These are phyloP conservation scores for Claviceps monticola DNA, from an alignment of 2,329 filamentous ascomycete species.

Conservation along the genomic window DNA sequence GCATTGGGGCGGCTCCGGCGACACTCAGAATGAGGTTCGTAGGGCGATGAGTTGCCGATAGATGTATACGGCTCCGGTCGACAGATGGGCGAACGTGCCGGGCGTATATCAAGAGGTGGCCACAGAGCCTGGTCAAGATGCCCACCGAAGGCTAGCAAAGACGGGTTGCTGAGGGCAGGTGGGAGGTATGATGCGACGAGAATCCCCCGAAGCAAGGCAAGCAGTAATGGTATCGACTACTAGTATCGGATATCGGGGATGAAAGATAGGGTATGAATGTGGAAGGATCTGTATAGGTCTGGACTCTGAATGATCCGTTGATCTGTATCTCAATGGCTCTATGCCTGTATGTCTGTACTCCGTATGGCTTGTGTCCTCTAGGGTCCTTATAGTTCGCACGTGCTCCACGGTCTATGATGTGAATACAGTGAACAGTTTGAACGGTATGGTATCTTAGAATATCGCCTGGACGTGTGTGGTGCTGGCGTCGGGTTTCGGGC, in stretches of 20 bases:
- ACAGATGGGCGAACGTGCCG: background rate
- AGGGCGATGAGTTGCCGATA: background rate
- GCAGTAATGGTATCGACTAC: background rate
- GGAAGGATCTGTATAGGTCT: background rate
- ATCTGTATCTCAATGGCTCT: no score
- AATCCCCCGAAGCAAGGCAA: background rate
- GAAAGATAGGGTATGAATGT: background rate
- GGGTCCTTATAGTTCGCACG: no score
- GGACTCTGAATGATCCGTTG: background rate
- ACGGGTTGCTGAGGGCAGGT: background rate
- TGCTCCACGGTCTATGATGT: no score
- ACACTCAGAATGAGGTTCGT: background rate
- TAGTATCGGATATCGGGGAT: background rate
- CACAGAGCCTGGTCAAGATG: no score
- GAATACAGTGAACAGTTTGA: background rate
- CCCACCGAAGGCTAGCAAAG: no score
- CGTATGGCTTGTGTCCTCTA: no score
- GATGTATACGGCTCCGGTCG: background rate
- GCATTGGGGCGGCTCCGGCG: slow-evolving; percentile 10
- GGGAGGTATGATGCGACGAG: background rate
- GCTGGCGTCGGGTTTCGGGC: background rate
- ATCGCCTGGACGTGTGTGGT: background rate
- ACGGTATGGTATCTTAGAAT: background rate
- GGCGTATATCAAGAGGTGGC: background rate
- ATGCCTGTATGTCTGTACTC: no score